phyloP scores from a whole-genome alignment of 805 yeast genomes.

The Candida hispaniensis region DNA sequence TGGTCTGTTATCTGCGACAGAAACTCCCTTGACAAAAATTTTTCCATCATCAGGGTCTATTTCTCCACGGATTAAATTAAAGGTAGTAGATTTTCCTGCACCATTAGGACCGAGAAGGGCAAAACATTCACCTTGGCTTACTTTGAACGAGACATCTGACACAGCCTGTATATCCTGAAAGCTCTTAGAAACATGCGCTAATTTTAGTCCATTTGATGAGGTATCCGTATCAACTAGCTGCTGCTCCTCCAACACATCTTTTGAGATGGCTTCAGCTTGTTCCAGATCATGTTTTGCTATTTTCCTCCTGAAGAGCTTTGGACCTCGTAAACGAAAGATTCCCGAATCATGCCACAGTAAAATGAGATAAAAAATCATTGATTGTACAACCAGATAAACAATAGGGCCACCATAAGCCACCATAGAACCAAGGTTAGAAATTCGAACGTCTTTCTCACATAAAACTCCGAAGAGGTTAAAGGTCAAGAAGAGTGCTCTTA shows the following conservation, averaged over 20 bases:
- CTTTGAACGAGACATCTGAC: constrained; percentile 30
- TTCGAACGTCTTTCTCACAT: constrained; percentile 22
- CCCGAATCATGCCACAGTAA: constrained; percentile 31
- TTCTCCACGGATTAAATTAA: constrained; percentile 32
- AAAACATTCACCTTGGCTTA: constrained; percentile 28
- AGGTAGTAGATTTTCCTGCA: constrained; percentile 31
- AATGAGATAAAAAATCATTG: constrained; percentile 20
- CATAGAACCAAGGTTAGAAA: constrained; percentile 26
- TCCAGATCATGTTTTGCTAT: constrained; percentile 17
- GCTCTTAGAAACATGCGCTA: constrained; percentile 25
- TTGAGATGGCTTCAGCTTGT: constrained; percentile 18
- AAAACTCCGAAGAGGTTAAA: constrained; percentile 29
- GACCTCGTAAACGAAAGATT: constrained; percentile 21
- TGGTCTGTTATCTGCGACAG: constrained; percentile 24
- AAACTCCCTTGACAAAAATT: constrained; percentile 25
- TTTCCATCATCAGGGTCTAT: constrained; percentile 25
- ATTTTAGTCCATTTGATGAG: constrained; percentile 25
- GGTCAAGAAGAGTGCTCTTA: constrained; percentile 26
- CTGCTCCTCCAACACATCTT: constrained; percentile 24
- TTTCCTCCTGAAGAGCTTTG: too few relatives aligned
- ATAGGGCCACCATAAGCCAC: constrained; percentile 30
- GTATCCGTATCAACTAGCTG: constrained; percentile 24
- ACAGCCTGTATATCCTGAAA: constrained; percentile 25
- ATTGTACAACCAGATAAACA: constrained; percentile 26
- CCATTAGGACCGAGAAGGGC: constrained; percentile 32